Evolutionary conservation across 352 stramenopile species (phyloP), one percentile per base, ranked within the genome.

Genomic region (Globisporangium apiculatum): DNA sequence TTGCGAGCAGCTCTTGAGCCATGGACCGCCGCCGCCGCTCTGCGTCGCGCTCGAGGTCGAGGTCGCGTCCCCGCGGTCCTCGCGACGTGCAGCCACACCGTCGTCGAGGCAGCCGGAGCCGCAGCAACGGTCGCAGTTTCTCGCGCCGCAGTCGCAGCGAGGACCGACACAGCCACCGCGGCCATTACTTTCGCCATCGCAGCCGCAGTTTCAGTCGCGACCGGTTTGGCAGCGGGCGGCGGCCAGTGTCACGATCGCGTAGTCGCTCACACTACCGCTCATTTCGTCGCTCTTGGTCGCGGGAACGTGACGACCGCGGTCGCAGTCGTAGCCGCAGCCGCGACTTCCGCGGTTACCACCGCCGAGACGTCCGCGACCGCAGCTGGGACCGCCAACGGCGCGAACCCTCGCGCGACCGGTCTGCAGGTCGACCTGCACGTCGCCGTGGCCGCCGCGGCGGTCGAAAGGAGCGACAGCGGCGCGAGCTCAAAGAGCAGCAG

Each of bases 371-470:
- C 14, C 40, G 45, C 38, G 45, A 64, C 37, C 38, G 36, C 12
- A 53, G 49, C 35, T 42, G 49, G 31, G 47, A 61, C 7, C 43
- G 45, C 17, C 42, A 17, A 8, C 60, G 48, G 7, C 50, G 60
- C 51, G 36, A 51, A 15, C 42, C 24, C 8, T 65, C 60, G n/a
- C 60, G 60, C 8, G 60, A 62, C 8, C 60, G 55, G 7, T 48
- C 40, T 17, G 24, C 12, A 7, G 49, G 36, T 36, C 45, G 9
- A 38, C 6, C 48, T 12, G 36, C 36, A 17, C 55, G 55, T 17
- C 46, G 43, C 37, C 49, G 60, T 1, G 50, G 51, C 41, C 55
- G 36, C 40, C 53, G 48, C 37, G 36, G 37, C 18, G 36, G 42
- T 10, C 60, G 55, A 12, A 36, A 43, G 11, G 54, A 48, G 9